Conservation (phyloP, 305 asterid genomes). For the Lippia alba region DNA sequence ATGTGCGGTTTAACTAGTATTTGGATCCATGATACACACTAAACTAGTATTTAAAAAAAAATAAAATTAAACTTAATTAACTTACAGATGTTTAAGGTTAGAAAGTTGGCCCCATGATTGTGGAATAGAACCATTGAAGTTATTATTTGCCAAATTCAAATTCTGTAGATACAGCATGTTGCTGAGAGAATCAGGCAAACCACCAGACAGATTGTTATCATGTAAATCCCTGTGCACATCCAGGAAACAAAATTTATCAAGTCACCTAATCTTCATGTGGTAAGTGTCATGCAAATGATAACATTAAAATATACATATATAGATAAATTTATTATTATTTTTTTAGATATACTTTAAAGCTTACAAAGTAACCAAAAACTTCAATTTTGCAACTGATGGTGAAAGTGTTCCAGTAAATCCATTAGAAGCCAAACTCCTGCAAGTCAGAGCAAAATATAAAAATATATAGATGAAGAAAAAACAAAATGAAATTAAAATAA, state of each 20-base stretch:
- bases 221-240: constrained; percentile 72
- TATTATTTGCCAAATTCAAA: constrained; percentile 73
- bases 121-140: constrained; percentile 79
- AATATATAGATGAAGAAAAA: too few species aligned
- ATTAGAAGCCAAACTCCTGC: constrained; percentile 74
- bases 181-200: constrained; percentile 70
- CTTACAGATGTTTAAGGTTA: constrained; percentile 74
- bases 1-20: too few species aligned
- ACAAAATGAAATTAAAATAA: too few species aligned
- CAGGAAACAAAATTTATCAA: constrained; percentile 41
- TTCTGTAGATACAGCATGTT: constrained; percentile 61
- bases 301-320: too few species aligned
- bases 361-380: constrained; percentile 72
- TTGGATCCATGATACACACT: too few species aligned
- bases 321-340: too few species aligned
- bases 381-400: constrained; percentile 65
- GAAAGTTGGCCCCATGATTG: constrained; percentile 68
- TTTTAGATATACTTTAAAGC: constrained; percentile 24
- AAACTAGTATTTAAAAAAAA: too few species aligned
- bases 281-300: too few species aligned
- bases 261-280: background rate
- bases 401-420: constrained; percentile 88
- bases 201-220: constrained; percentile 67
- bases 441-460: background rate
- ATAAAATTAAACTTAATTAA: too few species aligned